phyloP scores from a whole-genome alignment of 2,329 filamentous ascomycete species.

The Xylaria sp. region DNA sequence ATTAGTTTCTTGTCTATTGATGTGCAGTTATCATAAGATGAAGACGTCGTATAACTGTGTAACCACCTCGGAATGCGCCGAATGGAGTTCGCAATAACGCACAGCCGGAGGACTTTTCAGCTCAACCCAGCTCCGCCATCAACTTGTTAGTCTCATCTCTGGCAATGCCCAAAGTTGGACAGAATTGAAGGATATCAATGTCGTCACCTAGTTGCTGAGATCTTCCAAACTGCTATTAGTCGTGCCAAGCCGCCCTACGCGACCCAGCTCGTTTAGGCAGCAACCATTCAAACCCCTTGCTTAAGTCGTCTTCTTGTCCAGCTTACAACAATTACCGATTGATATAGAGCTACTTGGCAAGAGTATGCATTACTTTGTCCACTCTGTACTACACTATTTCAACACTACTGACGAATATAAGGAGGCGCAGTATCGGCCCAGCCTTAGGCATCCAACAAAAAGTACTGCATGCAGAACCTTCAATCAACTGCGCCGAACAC shows the following conservation, averaged over 20 bases:
- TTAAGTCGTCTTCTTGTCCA: background rate
- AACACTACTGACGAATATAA: slow-evolving; percentile 7
- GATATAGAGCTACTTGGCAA: background rate
- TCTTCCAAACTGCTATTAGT: background rate
- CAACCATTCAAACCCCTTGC: background rate
- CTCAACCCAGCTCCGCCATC: slow-evolving; percentile 24
- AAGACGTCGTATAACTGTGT: background rate
- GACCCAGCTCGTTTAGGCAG: slow-evolving; percentile 6
- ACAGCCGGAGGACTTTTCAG: slow-evolving; percentile 3
- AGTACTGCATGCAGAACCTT: background rate
- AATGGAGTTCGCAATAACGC: background rate
- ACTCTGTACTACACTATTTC: no score
- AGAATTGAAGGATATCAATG: background rate
- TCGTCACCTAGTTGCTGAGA: background rate
- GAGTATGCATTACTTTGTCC: no score
- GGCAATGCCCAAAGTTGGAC: background rate
- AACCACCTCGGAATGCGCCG: background rate
- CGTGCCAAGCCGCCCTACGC: background rate
- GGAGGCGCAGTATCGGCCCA: background rate
- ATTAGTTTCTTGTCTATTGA: background rate
- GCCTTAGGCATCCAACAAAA: background rate
- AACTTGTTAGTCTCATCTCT: background rate
- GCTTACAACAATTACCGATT: background rate
- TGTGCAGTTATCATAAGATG: background rate
- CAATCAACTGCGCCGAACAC: background rate